Conservation (phyloP, 768 basidiomycete species). For the Mycena maculata region DNA sequence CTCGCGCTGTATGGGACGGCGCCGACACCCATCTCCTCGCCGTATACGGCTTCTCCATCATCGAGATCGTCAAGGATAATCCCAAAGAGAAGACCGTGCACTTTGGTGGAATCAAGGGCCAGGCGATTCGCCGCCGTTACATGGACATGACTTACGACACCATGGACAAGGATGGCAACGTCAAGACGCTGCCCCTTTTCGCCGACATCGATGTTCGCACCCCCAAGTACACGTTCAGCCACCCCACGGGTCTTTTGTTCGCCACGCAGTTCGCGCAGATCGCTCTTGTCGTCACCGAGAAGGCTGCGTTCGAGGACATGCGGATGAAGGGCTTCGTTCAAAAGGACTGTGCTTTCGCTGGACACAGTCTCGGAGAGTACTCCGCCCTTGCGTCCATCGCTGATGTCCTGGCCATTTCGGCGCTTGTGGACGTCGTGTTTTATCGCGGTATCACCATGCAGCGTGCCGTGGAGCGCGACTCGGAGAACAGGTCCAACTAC, state of each 20-base stretch:
- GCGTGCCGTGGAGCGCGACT: constrained; percentile 96
- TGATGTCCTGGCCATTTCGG: constrained; percentile 93
- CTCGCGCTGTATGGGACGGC: constrained; percentile 96
- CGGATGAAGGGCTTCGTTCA: constrained; percentile 96
- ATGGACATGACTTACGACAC: constrained; percentile 99
- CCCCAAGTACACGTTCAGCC: constrained; percentile 97
- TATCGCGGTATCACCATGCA: constrained; percentile 99
- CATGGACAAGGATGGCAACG: constrained; percentile 94
- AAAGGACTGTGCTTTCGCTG: constrained; percentile 92
- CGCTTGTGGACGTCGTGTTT: constrained; percentile 98
- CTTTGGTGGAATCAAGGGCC: constrained; percentile 99
- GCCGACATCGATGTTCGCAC: constrained; percentile 95
- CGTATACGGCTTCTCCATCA: constrained; percentile 98
- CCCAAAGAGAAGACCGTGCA: constrained; percentile 98
- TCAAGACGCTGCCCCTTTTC: constrained; percentile 97
- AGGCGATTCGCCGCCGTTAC: constrained; percentile 97
- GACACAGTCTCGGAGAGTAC: constrained; percentile 98
- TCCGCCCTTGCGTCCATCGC: constrained; percentile 98
- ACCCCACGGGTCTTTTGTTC: constrained; percentile 93
- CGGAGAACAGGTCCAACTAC: constrained; percentile 93
- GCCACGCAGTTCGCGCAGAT: constrained; percentile 99
- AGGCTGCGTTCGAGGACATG: constrained; percentile 99
- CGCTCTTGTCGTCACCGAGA: constrained; percentile 97
- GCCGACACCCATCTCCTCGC: constrained; percentile 94
- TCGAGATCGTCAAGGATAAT: constrained; percentile 99